Evolutionary conservation across 768 basidiomycete genomes (phyloP).

Genomic region (Dictyophora rubrovolvata): DNA sequence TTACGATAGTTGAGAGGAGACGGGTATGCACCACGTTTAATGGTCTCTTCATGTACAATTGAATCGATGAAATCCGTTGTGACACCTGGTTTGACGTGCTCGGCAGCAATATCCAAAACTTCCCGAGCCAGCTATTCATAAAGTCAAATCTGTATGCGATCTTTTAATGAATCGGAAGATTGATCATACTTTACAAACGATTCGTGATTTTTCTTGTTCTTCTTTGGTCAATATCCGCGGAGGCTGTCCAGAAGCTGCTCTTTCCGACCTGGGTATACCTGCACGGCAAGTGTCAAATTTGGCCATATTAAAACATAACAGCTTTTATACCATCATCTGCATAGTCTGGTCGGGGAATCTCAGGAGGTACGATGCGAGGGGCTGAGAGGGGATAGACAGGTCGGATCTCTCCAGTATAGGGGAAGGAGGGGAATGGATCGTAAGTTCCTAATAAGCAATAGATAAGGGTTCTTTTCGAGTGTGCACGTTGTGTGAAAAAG

Average conservation of each 20-base stretch:
- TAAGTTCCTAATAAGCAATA: constrained; percentile 54
- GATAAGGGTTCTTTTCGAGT: constrained; percentile 17
- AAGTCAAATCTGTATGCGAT: constrained; percentile 1
- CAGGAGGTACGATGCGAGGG: constrained; percentile 64
- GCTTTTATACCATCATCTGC: constrained; percentile 51
- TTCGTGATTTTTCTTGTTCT: constrained; percentile 86
- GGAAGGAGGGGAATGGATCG: constrained; percentile 68
- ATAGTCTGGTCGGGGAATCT: constrained; percentile 87
- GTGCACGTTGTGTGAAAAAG: constrained; percentile 18
- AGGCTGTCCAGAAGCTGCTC: constrained; percentile 45
- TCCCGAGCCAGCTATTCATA: constrained; percentile 69
- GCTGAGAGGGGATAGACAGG: constrained; percentile 85
- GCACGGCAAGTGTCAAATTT: constrained; percentile 14
- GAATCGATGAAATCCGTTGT: constrained; percentile 94
- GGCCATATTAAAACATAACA: constrained; percentile 21
- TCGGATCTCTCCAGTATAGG: constrained; percentile 70
- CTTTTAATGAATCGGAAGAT: neutral
- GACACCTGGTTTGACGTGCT: constrained; percentile 79
- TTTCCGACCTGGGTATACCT: constrained; percentile 56
- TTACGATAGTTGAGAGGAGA: constrained; percentile 85
- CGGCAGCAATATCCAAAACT: constrained; percentile 87
- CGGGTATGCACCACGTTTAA: constrained; percentile 88
- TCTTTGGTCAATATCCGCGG: constrained; percentile 56
- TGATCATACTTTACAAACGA: constrained; percentile 67
- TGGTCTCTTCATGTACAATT: constrained; percentile 84